Evolutionary conservation across 2,329 filamentous ascomycete species (phyloP), one percentile per base, ranked within the genome.

Genomic region (Cercospora berteroae): DNA sequence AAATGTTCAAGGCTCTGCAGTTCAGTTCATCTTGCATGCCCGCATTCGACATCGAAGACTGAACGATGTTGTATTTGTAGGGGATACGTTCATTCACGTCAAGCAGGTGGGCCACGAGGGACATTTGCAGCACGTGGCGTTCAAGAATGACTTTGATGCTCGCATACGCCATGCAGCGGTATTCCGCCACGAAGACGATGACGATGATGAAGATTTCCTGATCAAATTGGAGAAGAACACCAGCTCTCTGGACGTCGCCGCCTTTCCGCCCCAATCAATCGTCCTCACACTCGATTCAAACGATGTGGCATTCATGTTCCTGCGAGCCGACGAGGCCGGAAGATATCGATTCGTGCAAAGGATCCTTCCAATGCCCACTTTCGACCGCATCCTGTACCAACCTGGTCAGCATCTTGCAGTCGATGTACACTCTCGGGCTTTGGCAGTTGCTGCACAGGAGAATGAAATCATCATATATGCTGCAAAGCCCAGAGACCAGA

Each of bases 21-120:
- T 90, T 65, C 89, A 90, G 75, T 90, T 87, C 82, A 90, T 97
- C 52, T 81, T 97, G 13, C 91, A 93, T 12, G 92, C 89, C n/a
- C 87, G 89, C 67, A 83, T 98, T 67, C 86, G 94, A 66, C 89
- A 89, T 64, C 83, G 84, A 61, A 79, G 84, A 52, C 83, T 88
- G 68, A 93, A 95, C 72, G 94, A 98, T 80, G 87, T 97, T 70
- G 89, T 94, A 42, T 93, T 97, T 73, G 85, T 99, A 66, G 92
- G 93, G 63, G 90, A 96, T 71, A 86, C 90, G 70, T 92, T 88
- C 73, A 86, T 99, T 55, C 90, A 94, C 72, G 88, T 98, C 70
- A 90, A 89, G 73, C 90, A 96, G 33, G 72, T 77, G 52, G 71
- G 68, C n/a, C 36, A 69, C 3, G 87, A 91, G 75, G 89, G 89